Conservation (phyloP, 371 early-diverging fungal genomes). For the Mucor circinelloides region DNA sequence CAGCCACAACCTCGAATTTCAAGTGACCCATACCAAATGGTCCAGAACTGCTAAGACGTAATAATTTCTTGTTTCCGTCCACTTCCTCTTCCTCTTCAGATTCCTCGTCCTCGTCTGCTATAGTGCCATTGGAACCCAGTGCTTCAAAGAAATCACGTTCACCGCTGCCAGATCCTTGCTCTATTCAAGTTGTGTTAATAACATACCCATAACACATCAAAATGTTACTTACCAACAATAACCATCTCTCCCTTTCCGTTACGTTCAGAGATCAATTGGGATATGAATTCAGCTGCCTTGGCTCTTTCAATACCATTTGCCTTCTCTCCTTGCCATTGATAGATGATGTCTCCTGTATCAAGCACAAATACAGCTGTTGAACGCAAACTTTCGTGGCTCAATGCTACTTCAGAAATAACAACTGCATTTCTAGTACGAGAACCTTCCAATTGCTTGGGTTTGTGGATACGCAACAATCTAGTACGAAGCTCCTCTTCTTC, state of each 20-base stretch:
- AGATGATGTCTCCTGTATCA: slow-evolving; percentile 69
- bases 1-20: slow-evolving; percentile 52
- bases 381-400: slow-evolving; percentile 59
- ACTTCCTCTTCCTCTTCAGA: slow-evolving; percentile 39
- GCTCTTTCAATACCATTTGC: slow-evolving; percentile 70
- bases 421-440: slow-evolving; percentile 51
- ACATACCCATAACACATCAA: neutral
- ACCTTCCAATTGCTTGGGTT: slow-evolving; percentile 37
- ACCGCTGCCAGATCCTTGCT: slow-evolving; percentile 65
- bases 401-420: slow-evolving; percentile 68
- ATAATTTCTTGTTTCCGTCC: slow-evolving; percentile 50
- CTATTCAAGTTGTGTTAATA: slow-evolving; percentile 26
- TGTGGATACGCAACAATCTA: slow-evolving; percentile 75
- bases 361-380: slow-evolving; percentile 79
- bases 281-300: slow-evolving; percentile 73
- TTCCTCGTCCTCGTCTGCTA: slow-evolving; percentile 50
- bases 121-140: slow-evolving; percentile 67
- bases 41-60: slow-evolving; percentile 38
- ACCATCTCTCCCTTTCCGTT: slow-evolving; percentile 64
- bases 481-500: slow-evolving; percentile 59
- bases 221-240: slow-evolving; percentile 58
- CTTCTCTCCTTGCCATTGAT: slow-evolving; percentile 77
- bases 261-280: slow-evolving; percentile 66
- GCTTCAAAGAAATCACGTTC: slow-evolving; percentile 64
- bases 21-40: slow-evolving; percentile 37